phyloP scores from a whole-genome alignment of 306 rosid genomes.

The Betula pendula region DNA sequence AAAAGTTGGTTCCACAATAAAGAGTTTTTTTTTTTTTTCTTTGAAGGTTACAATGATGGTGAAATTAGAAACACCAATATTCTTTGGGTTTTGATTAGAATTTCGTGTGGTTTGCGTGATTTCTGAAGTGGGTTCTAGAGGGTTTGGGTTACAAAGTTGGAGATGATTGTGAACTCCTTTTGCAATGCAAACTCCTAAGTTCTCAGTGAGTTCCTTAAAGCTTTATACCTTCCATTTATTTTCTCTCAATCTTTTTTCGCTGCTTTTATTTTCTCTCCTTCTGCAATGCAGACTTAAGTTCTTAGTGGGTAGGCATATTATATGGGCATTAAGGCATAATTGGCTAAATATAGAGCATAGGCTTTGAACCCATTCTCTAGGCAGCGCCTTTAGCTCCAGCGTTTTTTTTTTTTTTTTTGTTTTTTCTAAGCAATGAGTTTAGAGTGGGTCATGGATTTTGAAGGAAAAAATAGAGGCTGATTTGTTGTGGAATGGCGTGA shows the following conservation, averaged over 20 bases:
- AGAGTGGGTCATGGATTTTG: no score
- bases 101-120: conserved; percentile 8
- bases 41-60: background rate
- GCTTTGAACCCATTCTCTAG: no score
- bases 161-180: conserved; percentile 68
- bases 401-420: no score
- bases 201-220: conserved; percentile 51
- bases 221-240: background rate
- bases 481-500: no score
- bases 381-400: no score
- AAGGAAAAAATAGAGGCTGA: no score
- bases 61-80: background rate
- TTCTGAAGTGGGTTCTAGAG: conserved; percentile 27
- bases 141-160: conserved; percentile 4
- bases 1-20: no score
- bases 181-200: conserved; percentile 78
- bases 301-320: no score
- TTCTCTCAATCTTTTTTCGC: background rate
- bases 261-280: background rate
- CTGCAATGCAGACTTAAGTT: no score
- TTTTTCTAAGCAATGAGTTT: no score
- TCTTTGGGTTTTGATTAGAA: background rate
- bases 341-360: no score
- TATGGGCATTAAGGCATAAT: no score
- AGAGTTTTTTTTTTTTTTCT: background rate